These are phyloP conservation scores for Apiospora marii DNA, from an alignment of 2,329 filamentous ascomycete species.

Conservation along the genomic window DNA sequence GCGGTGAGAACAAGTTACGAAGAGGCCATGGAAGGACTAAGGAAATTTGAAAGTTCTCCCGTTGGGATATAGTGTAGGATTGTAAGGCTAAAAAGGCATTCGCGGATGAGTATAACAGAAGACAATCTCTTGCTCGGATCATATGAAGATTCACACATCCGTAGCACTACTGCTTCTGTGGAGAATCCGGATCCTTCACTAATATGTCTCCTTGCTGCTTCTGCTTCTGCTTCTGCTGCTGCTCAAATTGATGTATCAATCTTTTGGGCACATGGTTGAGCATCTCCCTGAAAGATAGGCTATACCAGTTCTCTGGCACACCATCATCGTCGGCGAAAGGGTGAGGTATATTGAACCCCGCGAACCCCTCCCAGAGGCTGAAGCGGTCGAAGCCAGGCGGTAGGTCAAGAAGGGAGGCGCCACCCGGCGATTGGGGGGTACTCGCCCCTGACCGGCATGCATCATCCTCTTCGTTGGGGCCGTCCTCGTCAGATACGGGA, in stretches of 20 bases:
- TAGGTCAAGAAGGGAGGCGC: not conserved
- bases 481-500: not conserved
- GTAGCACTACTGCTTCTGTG: not conserved
- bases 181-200: not conserved
- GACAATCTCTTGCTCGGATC: not conserved
- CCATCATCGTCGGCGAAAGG: not conserved
- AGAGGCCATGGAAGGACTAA: not conserved
- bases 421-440: not conserved
- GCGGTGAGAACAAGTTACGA: constrained; percentile 39
- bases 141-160: not conserved
- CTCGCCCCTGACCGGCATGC: not conserved
- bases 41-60: not conserved
- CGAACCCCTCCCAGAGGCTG: not conserved
- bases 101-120: not conserved
- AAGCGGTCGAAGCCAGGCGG: not conserved
- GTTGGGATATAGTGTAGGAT: not conserved
- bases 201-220: not conserved
- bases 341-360: not conserved
- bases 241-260: not conserved
- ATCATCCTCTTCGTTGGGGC: not conserved
- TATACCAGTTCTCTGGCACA: not conserved
- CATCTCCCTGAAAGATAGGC: not conserved
- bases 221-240: not conserved
- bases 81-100: not conserved
- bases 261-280: not conserved